Conservation (phyloP, 106 monocot genomes). For the Acorus calamus region DNA sequence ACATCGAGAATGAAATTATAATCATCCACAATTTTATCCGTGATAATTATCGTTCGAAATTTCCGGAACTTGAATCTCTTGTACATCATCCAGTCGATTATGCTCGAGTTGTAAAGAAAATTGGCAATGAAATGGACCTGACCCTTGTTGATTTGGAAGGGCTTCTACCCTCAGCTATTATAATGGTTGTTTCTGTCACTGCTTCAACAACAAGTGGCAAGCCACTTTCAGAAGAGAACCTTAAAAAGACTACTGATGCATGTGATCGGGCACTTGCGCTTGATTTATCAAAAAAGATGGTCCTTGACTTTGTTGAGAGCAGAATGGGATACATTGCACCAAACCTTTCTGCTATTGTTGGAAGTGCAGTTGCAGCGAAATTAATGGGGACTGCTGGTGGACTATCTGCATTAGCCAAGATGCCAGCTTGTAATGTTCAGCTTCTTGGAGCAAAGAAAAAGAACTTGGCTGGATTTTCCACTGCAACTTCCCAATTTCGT, state of each 20-base stretch:
- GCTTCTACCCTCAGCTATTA: constrained; percentile 91
- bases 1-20: constrained; percentile 92
- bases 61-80: constrained; percentile 95
- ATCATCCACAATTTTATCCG: constrained; percentile 98
- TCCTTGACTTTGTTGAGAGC: constrained; percentile 93
- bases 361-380: constrained; percentile 88
- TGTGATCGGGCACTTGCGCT: constrained; percentile 84
- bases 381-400: constrained; percentile 99
- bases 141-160: constrained; percentile 94
- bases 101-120: constrained; percentile 94
- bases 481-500: constrained; percentile 73
- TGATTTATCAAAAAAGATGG: constrained; percentile 83
- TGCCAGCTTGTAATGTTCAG: constrained; percentile 98
- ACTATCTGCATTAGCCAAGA: constrained; percentile 77
- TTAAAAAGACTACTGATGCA: constrained; percentile 80
- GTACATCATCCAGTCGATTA: constrained; percentile 96
- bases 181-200: constrained; percentile 97
- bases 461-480: constrained; percentile 91
- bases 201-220: constrained; percentile 97
- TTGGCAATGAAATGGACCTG: constrained; percentile 89
- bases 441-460: constrained; percentile 87
- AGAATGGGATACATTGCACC: constrained; percentile 96
- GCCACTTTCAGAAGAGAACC: constrained; percentile 74
- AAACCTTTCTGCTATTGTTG: constrained; percentile 90
- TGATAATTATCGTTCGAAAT: constrained; percentile 88